A percentile compares a stretch with the other conserved stretches of the same genome.
Evolutionary conservation across 768 basidiomycete species (phyloP).

Genomic region (Grammothele lineata): DNA sequence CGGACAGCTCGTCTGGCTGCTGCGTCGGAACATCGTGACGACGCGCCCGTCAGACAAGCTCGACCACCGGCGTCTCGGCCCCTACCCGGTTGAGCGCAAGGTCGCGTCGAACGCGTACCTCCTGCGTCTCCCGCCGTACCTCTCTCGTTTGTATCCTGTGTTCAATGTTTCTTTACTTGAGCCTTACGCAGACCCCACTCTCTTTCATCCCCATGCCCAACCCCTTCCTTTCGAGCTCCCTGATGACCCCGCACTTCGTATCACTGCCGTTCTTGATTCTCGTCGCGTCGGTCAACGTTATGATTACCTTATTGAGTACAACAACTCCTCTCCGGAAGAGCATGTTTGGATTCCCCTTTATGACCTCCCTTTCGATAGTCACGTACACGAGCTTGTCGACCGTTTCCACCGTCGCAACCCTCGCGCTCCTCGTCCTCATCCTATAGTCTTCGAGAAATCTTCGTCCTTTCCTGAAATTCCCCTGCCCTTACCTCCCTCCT

Average conservation of each 20-base stretch:
- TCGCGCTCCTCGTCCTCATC: conserved; percentile 26
- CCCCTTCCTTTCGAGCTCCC: conserved; percentile 4
- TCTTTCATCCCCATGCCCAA: conserved; percentile 27
- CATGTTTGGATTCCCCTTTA: conserved; percentile 33
- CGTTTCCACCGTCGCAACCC: conserved; percentile 32
- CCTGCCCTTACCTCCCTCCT: neutral
- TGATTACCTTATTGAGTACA: conserved; percentile 33
- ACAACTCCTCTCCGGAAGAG: conserved; percentile 23
- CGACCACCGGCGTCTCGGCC: neutral
- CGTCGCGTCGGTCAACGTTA: conserved; percentile 31
- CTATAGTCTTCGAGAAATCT: neutral
- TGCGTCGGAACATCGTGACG: conserved; percentile 35
- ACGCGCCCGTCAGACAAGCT: conserved; percentile 38
- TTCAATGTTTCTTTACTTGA: conserved; percentile 35
- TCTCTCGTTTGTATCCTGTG: conserved; percentile 33
- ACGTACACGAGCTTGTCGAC: conserved; percentile 26
- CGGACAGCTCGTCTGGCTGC: conserved; percentile 35
- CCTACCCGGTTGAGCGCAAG: neutral
- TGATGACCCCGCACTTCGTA: neutral
- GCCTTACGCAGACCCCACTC: conserved; percentile 25
- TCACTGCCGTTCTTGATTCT: conserved; percentile 27
- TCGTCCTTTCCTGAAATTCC: neutral
- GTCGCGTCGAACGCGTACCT: conserved; percentile 16
- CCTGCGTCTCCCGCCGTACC: conserved; percentile 28
- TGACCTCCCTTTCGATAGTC: conserved; percentile 25